A percentile compares a stretch with the other conserved stretches of the same genome.
Evolutionary conservation across 768 basidiomycete genomes (phyloP).

Genomic region (Leccinum subgranulosum): DNA sequence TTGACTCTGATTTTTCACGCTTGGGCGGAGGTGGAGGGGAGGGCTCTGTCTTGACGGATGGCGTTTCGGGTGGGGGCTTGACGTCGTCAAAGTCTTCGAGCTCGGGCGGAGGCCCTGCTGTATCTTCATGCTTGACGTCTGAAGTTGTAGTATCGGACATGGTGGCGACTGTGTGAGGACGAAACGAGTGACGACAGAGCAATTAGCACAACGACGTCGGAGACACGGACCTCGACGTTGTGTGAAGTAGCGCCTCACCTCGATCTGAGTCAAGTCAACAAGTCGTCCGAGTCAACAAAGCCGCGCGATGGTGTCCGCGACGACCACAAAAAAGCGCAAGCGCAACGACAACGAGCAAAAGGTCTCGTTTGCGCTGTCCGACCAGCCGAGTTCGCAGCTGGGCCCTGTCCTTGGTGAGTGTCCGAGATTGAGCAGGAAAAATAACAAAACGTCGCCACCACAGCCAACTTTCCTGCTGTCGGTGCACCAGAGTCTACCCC

Average conservation of each 20-base stretch:
- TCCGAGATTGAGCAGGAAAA: slow-evolving; percentile 2
- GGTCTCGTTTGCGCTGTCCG: slow-evolving; percentile 37
- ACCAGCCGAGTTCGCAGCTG: slow-evolving; percentile 33
- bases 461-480: slow-evolving; percentile 66
- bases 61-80: slow-evolving; percentile 27
- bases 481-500: slow-evolving; percentile 53
- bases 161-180: slow-evolving; percentile 28
- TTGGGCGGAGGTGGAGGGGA: slow-evolving; percentile 31
- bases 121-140: slow-evolving; percentile 13
- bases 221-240: slow-evolving; percentile 22
- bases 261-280: not conserved
- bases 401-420: slow-evolving; percentile 54
- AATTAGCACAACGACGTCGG: slow-evolving; percentile 3
- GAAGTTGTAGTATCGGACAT: slow-evolving; percentile 7
- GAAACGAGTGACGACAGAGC: slow-evolving; percentile 18
- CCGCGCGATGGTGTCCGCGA: slow-evolving; percentile 18
- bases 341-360: slow-evolving; percentile 35
- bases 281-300: slow-evolving; percentile 12
- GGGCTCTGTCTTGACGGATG: slow-evolving; percentile 28
- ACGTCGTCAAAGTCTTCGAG: slow-evolving; percentile 23
- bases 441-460: slow-evolving; percentile 10
- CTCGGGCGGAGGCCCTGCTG: slow-evolving; percentile 7
- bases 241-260: slow-evolving; percentile 16
- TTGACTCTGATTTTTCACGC: slow-evolving; percentile 33
- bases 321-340: slow-evolving; percentile 48